Evolutionary conservation across 768 basidiomycete species (phyloP), one percentile per base, ranked within the genome.

Genomic region (Auricularia sp.): DNA sequence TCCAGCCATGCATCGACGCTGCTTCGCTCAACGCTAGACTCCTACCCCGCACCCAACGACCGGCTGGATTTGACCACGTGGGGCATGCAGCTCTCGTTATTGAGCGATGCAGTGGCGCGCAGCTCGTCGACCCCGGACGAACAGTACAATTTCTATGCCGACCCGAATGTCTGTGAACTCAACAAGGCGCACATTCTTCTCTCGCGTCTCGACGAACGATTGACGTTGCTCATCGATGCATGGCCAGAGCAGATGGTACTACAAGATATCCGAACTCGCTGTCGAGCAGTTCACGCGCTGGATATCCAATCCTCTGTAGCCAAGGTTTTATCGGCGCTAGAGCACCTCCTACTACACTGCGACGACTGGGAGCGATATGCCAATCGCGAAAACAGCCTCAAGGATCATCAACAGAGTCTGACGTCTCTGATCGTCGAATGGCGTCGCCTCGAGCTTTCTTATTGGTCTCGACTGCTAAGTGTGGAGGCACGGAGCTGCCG

Each of bases 201-300:
- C 8, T 68, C 71, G 3, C 69, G 77, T 3, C 78, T 96, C 21
- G 77, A 78, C 58, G 64, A 64, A 3, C 83, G 87, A 1, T 77
- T 98, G 35, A 69, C 76, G 14, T 65, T 42, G 2, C 78, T 97
- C 21, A 80, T 88, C 33, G 75, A 79, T 66, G 88, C 93, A 68
- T 99, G 93, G 94, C 96, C 97, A 0, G 96, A 98, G 67, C 97
- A 99, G 73, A 93, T 95, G 88, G 91, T 98, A 8, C 79, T 97
- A n/a, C 90, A 88, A 35, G 87, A 96, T 72, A 81, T 99, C 42
- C 77, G 79, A 42, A 82, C 82, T 64, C 87, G 88, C 36, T 93
- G 89, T 70, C 80, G 87, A 47, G 73, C 78, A 7, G 80, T 93
- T 65, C 76, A 93, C 51, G 71, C 76, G 0, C 76, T 93, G 23